Evolutionary conservation across 441 rosid genomes (phyloP).

Genomic region (Francoa sonchifolia): DNA sequence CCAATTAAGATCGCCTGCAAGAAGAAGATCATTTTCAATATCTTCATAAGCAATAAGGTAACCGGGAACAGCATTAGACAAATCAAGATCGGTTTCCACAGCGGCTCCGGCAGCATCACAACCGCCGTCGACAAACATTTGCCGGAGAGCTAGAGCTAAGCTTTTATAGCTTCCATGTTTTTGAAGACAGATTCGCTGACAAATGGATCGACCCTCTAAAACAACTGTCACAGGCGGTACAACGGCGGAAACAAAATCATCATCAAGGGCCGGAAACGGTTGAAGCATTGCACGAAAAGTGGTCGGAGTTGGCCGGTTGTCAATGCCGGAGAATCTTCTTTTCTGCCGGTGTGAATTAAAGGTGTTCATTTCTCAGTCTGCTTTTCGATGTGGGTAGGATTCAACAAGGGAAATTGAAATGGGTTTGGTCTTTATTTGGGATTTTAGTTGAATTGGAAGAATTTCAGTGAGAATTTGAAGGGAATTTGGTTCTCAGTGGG

Average conservation of each 20-base stretch:
- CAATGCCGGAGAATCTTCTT: no score
- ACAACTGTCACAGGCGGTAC: constrained; percentile 78
- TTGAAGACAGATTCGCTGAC: constrained; percentile 70
- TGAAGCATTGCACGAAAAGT: no score
- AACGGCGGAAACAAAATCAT: constrained; percentile 46
- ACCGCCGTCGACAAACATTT: constrained; percentile 56
- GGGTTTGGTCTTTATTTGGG: constrained; percentile 6
- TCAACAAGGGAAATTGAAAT: constrained; percentile 2
- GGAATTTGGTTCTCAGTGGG: no score
- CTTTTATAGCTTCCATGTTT: constrained; percentile 68
- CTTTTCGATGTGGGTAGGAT: no score
- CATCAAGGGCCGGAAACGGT: constrained; percentile 36
- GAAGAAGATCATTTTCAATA: constrained; percentile 81
- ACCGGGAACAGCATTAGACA: constrained; percentile 75
- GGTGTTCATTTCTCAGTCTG: no score
- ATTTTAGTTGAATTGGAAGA: no score
- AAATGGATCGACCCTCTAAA: constrained; percentile 78
- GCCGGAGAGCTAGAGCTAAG: constrained; percentile 63
- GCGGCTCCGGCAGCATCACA: constrained; percentile 12
- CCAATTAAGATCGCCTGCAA: constrained; percentile 84
- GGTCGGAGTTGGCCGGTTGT: no score
- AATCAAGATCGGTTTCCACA: constrained; percentile 31
- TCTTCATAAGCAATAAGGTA: constrained; percentile 76
- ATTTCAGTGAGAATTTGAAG: no score
- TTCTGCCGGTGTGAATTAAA: constrained; percentile 40